Percentiles rank a stretch among this genome's conserved stretches.
These are phyloP conservation scores for Pelargonium cotyledonis DNA, from an alignment of 441 rosid species.

Conservation along the genomic window DNA sequence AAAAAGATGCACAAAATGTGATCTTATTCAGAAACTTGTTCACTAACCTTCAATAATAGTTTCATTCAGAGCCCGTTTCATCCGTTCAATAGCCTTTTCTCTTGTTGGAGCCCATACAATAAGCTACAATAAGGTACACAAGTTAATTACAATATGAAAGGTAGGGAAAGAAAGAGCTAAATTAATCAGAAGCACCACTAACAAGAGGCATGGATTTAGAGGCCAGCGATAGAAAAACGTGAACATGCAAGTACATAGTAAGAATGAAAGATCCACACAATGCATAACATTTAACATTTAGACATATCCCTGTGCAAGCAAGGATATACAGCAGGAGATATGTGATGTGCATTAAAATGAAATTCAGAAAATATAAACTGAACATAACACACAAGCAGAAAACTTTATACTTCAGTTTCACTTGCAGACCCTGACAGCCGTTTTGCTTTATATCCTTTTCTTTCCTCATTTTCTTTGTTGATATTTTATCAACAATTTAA, in stretches of 20 bases:
- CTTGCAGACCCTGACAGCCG: neutral
- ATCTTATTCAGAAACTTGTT: conserved; percentile 2
- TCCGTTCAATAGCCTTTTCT: conserved; percentile 90
- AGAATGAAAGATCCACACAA: neutral
- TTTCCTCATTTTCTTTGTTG: neutral
- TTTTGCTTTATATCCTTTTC: neutral
- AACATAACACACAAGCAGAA: neutral
- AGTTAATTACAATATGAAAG: conserved; percentile 9
- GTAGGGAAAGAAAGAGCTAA: neutral
- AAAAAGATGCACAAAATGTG: neutral
- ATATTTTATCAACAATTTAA: neutral
- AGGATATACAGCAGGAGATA: neutral
- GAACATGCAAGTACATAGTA: too few relatives aligned
- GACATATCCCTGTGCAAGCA: neutral
- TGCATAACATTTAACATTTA: neutral
- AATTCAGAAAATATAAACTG: neutral
- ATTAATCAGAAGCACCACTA: neutral
- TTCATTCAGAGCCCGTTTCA: conserved; percentile 94
- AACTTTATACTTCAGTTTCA: neutral
- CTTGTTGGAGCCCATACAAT: conserved; percentile 98
- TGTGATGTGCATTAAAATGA: neutral
- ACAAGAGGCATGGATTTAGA: neutral
- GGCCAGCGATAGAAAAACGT: neutral
- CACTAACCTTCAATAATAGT: conserved; percentile 70
- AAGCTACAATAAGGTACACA: conserved; percentile 43